Conservation (phyloP, 352 stramenopile genomes). For the Globisporangium camurandrum region DNA sequence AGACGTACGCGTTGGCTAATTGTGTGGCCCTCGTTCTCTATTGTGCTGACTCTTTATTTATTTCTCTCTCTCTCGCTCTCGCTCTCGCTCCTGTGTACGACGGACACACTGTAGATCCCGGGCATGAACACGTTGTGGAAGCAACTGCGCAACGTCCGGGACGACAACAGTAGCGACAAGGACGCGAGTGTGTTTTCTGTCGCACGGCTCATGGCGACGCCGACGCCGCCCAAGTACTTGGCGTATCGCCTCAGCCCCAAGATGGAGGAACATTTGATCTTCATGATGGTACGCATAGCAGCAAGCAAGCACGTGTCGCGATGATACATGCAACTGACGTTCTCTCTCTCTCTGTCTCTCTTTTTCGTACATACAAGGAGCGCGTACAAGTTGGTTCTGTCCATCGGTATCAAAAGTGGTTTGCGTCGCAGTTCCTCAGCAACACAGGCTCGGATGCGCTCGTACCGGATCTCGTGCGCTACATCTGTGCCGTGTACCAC, state of each 20-base stretch:
- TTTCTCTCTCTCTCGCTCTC: neutral
- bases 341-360: neutral
- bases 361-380: constrained; percentile 22
- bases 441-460: constrained; percentile 55
- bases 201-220: constrained; percentile 59
- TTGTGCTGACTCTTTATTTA: neutral
- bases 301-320: no score
- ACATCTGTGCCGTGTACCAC: constrained; percentile 80
- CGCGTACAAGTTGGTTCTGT: constrained; percentile 66
- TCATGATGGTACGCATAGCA: constrained; percentile 82
- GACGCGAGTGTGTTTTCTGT: constrained; percentile 53
- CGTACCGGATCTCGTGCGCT: constrained; percentile 75
- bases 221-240: constrained; percentile 68
- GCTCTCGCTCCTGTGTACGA: neutral
- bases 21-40: neutral
- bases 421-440: constrained; percentile 74
- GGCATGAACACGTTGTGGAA: constrained; percentile 83
- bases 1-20: constrained; percentile 35
- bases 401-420: constrained; percentile 84
- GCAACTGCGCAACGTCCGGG: constrained; percentile 57
- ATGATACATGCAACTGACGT: no score
- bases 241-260: constrained; percentile 76
- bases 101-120: constrained; percentile 29
- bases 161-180: constrained; percentile 50
- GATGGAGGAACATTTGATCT: constrained; percentile 82